These are phyloP conservation scores for Quercus lobata DNA, from an alignment of 331 rosid species.

Conservation along the genomic window DNA sequence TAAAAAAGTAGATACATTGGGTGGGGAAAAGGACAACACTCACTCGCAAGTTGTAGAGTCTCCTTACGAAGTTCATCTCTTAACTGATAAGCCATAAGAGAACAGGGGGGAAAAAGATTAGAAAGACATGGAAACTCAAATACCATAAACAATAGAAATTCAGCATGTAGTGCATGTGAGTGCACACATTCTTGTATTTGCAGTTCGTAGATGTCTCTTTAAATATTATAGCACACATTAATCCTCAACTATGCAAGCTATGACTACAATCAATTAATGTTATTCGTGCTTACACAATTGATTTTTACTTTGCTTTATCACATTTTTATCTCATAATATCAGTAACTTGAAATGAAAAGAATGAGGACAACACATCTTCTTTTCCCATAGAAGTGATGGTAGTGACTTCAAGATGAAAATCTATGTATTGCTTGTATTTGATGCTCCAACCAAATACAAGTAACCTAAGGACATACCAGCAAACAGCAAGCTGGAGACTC, in stretches of 20 bases:
- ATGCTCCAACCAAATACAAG: neutral
- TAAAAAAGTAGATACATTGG: neutral
- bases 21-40: constrained; percentile 24
- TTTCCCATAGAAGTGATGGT: no score
- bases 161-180: neutral
- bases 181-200: neutral
- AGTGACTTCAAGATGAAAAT: neutral
- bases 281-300: neutral
- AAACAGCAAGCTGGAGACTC: neutral
- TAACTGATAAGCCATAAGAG: constrained; percentile 41
- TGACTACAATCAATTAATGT: neutral
- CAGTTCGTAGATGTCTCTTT: neutral
- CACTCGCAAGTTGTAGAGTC: constrained; percentile 83
- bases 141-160: constrained; percentile 8
- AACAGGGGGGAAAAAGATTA: neutral
- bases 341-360: neutral
- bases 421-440: neutral
- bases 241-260: neutral
- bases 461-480: neutral
- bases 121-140: constrained; percentile 9
- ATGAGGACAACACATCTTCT: no score
- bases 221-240: neutral
- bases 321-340: neutral
- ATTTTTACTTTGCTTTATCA: neutral
- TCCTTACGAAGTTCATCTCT: constrained; percentile 76